Conservation (phyloP, 1,284 basidiomycete genomes). For the Apiotrichum sp. region DNA sequence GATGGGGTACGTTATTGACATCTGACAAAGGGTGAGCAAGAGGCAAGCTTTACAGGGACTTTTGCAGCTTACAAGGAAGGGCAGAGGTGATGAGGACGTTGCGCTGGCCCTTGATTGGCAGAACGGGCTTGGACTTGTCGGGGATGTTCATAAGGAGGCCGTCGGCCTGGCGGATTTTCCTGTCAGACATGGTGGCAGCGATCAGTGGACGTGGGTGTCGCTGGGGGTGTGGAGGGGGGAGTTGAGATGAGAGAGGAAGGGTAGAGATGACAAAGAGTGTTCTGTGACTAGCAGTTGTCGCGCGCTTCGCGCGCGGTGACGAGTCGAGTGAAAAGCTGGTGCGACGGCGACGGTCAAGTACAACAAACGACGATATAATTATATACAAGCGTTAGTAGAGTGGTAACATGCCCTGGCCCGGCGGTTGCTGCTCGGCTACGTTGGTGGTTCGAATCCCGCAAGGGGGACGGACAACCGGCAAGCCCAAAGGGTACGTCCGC, state of each 20-base stretch:
- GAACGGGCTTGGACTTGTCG: constrained; percentile 36
- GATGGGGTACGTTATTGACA: constrained; percentile 98
- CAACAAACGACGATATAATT: too few species aligned
- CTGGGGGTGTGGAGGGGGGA: not conserved
- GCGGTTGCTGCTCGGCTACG: too few species aligned
- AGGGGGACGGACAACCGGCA: too few species aligned
- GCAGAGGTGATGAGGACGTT: constrained; percentile 94
- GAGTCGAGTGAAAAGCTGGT: too few species aligned
- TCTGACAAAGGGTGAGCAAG: constrained; percentile 43
- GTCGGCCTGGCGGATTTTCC: constrained; percentile 19
- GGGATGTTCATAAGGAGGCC: constrained; percentile 50
- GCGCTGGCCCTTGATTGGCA: constrained; percentile 74
- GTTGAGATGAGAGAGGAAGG: not conserved
- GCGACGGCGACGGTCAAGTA: too few species aligned
- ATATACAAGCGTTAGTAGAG: too few species aligned
- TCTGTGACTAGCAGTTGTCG: too few species aligned
- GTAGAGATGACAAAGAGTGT: not conserved
- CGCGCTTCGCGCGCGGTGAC: too few species aligned
- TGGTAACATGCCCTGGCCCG: too few species aligned
- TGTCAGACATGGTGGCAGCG: constrained; percentile 24
- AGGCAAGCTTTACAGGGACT: constrained; percentile 15
- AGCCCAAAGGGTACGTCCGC: too few species aligned
- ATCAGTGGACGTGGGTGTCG: too few species aligned
- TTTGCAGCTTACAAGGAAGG: constrained; percentile 59
- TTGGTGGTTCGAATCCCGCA: too few species aligned